Evolutionary conservation across 306 rosid genomes (phyloP).

Genomic region (Gynostemma pentaphyllum): DNA sequence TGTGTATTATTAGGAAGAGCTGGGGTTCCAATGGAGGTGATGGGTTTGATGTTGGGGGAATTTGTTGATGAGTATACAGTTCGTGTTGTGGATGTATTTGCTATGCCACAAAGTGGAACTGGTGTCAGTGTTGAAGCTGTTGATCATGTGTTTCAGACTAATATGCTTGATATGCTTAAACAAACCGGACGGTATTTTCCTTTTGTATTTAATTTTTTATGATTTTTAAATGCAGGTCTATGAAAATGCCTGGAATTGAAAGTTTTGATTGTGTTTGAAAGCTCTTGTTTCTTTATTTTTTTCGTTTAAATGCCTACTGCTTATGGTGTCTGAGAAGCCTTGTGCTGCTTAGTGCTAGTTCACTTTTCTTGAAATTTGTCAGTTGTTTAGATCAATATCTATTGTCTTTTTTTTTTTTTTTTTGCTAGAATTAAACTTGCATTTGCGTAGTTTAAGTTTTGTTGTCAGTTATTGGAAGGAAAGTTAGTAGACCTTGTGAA

Average conservation of each 20-base stretch:
- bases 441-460: not conserved
- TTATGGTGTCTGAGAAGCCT: not conserved
- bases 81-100: constrained; percentile 89
- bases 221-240: not conserved
- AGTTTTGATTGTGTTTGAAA: not conserved
- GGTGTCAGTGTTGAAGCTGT: constrained; percentile 98
- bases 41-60: constrained; percentile 97
- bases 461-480: not conserved
- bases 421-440: not conserved
- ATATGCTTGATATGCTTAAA: constrained; percentile 94
- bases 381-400: not conserved
- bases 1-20: constrained; percentile 52
- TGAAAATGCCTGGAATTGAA: not conserved
- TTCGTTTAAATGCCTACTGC: not conserved
- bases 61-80: constrained; percentile 90
- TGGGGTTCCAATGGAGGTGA: constrained; percentile 97
- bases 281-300: not conserved
- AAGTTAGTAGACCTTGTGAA: not conserved
- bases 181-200: constrained; percentile 74
- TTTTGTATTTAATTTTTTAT: not conserved
- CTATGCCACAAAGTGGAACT: constrained; percentile 96
- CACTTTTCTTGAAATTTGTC: not conserved
- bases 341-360: not conserved
- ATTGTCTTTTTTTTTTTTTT: too few relatives aligned
- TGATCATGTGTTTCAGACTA: constrained; percentile 94